Evolutionary conservation across 2,329 filamentous ascomycete species (phyloP).

Genomic region (Botrytis byssoidea): DNA sequence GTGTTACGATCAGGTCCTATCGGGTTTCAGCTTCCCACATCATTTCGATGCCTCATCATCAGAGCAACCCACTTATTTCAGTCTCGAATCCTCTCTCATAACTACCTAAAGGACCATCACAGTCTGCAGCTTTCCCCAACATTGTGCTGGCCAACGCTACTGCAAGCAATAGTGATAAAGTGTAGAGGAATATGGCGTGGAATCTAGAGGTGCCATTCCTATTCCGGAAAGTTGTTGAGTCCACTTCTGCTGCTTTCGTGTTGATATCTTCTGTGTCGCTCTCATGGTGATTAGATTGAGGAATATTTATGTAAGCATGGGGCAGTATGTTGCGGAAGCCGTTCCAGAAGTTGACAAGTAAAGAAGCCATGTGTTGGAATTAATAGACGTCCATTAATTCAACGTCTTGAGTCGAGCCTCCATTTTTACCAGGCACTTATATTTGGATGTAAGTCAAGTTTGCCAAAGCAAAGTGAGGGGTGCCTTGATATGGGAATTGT

Average conservation of each 20-base stretch:
- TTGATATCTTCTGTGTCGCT: neutral
- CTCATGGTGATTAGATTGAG: neutral
- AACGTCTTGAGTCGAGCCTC: neutral
- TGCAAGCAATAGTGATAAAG: neutral
- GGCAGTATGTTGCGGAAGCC: neutral
- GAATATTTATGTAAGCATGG: neutral
- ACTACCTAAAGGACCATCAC: neutral
- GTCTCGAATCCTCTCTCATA: neutral
- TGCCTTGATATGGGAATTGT: neutral
- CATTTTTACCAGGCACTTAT: neutral
- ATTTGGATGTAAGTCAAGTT: neutral
- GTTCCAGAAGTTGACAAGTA: neutral
- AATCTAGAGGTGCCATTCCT: neutral
- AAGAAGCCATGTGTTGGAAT: neutral
- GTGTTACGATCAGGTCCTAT: neutral
- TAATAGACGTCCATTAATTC: neutral
- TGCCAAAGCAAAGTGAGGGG: neutral
- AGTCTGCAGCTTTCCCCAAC: neutral
- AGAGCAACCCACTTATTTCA: neutral
- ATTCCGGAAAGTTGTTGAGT: neutral
- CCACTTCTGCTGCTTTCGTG: neutral
- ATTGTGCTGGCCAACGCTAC: neutral
- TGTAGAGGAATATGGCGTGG: neutral
- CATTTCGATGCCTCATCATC: neutral
- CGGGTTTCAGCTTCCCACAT: neutral